Conservation (phyloP, 805 yeast species). For the Hyphopichia homilentoma region DNA sequence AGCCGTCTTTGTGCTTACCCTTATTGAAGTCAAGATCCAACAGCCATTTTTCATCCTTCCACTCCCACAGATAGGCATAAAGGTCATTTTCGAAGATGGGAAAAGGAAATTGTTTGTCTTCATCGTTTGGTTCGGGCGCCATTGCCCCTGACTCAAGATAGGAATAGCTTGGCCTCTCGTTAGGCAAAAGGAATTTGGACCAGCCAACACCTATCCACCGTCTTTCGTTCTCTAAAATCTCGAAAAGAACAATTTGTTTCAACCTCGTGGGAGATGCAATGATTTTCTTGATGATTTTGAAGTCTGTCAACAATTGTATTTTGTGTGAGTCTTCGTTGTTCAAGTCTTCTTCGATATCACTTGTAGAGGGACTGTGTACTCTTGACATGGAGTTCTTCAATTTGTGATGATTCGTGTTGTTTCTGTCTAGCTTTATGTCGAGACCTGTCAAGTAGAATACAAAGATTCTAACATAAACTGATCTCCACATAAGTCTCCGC, state of each 20-base stretch:
- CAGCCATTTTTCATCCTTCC: constrained; percentile 54
- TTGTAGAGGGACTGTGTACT: constrained; percentile 13
- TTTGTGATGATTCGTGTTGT: constrained; percentile 3
- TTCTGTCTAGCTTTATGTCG: constrained; percentile 15
- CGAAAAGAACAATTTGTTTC: constrained; percentile 48
- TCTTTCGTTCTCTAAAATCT: constrained; percentile 54
- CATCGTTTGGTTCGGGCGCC: constrained; percentile 21
- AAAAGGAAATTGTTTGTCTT: constrained; percentile 38
- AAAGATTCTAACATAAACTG: constrained; percentile 36
- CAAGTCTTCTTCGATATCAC: constrained; percentile 13
- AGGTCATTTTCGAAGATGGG: constrained; percentile 40
- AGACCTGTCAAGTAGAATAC: constrained; percentile 42
- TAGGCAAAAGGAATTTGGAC: constrained; percentile 48
- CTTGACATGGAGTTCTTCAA: constrained; percentile 6
- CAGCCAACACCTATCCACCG: constrained; percentile 64
- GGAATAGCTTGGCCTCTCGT: constrained; percentile 49
- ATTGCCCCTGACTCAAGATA: constrained; percentile 31
- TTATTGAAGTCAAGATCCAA: constrained; percentile 40
- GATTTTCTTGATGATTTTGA: constrained; percentile 35
- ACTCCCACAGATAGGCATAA: constrained; percentile 47
- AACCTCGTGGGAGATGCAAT: constrained; percentile 38
- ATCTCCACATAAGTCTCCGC: constrained; percentile 49
- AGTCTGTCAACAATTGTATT: constrained; percentile 27
- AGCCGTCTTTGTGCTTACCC: constrained; percentile 40
- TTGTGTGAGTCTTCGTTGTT: constrained; percentile 3